Evolutionary conservation across 805 yeast genomes (phyloP), one percentile per base, ranked within the genome.

Genomic region (Wickerhamiella occidentalis): DNA sequence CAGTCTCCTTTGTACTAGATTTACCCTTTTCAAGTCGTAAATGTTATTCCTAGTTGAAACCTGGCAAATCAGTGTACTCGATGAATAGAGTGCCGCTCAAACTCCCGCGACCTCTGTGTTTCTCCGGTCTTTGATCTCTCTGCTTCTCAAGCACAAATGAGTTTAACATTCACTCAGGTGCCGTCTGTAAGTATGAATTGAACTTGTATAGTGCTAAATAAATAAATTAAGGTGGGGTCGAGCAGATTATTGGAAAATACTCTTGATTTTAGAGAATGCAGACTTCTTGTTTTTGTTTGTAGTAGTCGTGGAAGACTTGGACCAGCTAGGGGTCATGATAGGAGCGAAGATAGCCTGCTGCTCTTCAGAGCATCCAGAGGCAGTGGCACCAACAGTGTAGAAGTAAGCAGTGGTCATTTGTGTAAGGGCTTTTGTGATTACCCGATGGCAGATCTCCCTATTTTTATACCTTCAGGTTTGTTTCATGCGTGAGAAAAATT

Each of bases 311-410:
- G 48, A 53, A 48, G 48, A 40, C 22, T 36, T 36, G 17, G 61
- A 58, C 61, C 61, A 58, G 44, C 59, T 52, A 25, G 61, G 61
- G 26, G 61, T 57, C 61, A 58, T 58, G 8, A 48, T 60, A 2
- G 60, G 60, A 2, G 61, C 55, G 45, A 58, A 53, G 35, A 54
- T 40, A 6, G 50, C 59, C 40, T 56, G 59, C 48, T 52, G 42
- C 28, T 51, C 41, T 13, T 19, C 41, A 19, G 41, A n/a, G n/a
- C 15, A 18, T n/a, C 15, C 41, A 21, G 23, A 17, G 19, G 41
- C 23, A 22, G 41, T 22, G 23, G 23, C 41, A 37, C 26, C 23
- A 37, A 37, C 41, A 22, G 41, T 37, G 41, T 37, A 37, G n/a
- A 37, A 37, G 41, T 19, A 37, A 37, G 41, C 41, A 15, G 41